Evolutionary conservation across 768 basidiomycete genomes (phyloP).

Genomic region (Suillus ampliporus): DNA sequence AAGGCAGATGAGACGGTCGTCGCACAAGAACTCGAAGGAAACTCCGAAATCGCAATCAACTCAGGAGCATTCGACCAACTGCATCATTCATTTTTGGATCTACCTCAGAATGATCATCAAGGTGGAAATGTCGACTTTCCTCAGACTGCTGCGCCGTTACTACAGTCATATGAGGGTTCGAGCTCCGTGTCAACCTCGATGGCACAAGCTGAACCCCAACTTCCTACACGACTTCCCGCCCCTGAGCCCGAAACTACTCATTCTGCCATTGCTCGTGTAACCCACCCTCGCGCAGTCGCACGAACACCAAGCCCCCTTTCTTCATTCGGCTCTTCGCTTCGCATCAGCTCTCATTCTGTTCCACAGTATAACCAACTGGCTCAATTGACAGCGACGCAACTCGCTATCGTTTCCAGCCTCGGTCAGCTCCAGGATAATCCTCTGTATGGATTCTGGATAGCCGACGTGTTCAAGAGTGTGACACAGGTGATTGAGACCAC

Average conservation of each 20-base stretch:
- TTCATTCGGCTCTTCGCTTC: background rate
- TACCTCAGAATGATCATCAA: conserved; percentile 1
- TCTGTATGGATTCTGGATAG: conserved; percentile 24
- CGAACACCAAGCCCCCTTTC: conserved; percentile 3
- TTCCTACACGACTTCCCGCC: background rate
- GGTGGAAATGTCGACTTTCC: background rate
- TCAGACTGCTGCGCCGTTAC: background rate
- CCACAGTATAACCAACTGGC: conserved; percentile 17
- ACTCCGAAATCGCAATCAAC: background rate
- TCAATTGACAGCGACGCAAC: conserved; percentile 27
- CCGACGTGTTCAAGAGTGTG: background rate
- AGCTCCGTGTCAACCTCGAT: background rate
- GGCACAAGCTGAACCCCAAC: background rate
- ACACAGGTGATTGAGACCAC: conserved; percentile 11
- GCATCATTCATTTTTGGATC: background rate
- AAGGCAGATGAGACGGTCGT: background rate
- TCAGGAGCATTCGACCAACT: background rate
- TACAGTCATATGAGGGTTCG: background rate
- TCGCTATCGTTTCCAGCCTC: conserved; percentile 24
- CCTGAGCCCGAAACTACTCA: background rate
- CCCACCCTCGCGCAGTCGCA: background rate
- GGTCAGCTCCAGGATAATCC: conserved; percentile 20
- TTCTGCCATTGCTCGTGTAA: background rate
- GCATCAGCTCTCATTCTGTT: background rate
- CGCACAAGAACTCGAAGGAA: background rate